Percentiles rank a stretch among this genome's conserved stretches.
phyloP scores from a whole-genome alignment of 257 asterid genomes.

The Fraxinus americana region DNA sequence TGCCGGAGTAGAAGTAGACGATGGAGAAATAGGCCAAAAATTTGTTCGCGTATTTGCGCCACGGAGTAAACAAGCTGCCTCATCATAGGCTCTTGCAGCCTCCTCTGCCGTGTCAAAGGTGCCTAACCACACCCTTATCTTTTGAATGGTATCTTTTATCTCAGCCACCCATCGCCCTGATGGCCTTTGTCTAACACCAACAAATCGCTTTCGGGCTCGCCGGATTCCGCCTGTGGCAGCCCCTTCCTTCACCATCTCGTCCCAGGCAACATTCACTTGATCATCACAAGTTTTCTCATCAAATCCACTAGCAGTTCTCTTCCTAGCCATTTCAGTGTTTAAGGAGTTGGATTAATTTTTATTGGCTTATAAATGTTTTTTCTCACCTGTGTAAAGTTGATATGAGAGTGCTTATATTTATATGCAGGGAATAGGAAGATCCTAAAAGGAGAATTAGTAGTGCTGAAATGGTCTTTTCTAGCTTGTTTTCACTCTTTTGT shows the following conservation, averaged over 20 bases:
- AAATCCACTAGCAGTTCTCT: constrained; percentile 45
- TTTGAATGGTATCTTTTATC: constrained; percentile 80
- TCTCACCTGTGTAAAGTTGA: constrained; percentile 13
- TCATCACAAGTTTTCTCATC: constrained; percentile 26
- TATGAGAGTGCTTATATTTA: constrained; percentile 28
- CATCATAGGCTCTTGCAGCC: constrained; percentile 81
- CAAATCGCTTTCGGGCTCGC: constrained; percentile 62
- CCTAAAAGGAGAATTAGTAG: background rate
- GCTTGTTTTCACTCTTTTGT: constrained; percentile 26
- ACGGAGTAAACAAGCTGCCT: constrained; percentile 84
- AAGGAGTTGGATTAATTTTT: background rate
- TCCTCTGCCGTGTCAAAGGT: constrained; percentile 85
- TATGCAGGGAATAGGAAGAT: constrained; percentile 21
- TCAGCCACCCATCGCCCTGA: constrained; percentile 92
- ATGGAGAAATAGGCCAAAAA: constrained; percentile 68
- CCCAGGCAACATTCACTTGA: constrained; percentile 35
- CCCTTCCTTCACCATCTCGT: constrained; percentile 61
- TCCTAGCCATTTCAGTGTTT: constrained; percentile 50
- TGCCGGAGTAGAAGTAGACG: constrained; percentile 53
- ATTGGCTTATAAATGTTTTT: constrained; percentile 8
- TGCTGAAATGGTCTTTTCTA: constrained; percentile 24
- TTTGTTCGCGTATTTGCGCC: constrained; percentile 88
- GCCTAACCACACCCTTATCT: constrained; percentile 83
- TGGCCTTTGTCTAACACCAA: constrained; percentile 77
- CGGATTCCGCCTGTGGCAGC: constrained; percentile 50